Base-by-base conservation (phyloP, 1,139 yeast genomes). In the Arxiozyma telluris region DNA sequence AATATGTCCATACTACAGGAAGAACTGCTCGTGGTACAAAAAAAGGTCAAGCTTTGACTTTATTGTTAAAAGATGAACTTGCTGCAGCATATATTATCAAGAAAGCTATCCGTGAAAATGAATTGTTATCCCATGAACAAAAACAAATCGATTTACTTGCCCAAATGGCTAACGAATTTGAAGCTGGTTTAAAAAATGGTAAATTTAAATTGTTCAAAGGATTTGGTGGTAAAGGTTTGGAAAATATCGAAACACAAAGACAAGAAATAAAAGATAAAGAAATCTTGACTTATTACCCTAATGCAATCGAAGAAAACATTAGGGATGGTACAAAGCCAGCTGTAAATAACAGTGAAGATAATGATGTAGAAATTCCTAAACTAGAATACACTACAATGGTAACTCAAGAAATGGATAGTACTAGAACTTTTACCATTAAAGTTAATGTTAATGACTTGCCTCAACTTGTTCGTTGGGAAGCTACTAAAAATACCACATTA, bases 1-100 rank as follows among this genome's bases (percentile, higher is more conserved):
- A 94, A 67, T 93, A 93, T 65, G 95, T 94, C 7, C 99, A 93
- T 70, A 77, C 98, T 34, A 96, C 91, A 0, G 99, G 99, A 0
- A 76, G 99, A 59, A 94, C 99, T 0, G 99, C 98, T 0, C 76
- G 99, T 57, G 98, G 97, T 0, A 95, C 95, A 0, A 77, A 77
- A 46, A 67, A 69, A 0, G 98, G 98, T 0, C 77, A 80, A 0
- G 96, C 97, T 0, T 73, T 87, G 1, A 87, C 97, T 0, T 81
- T 93, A 61, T 75, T 94, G 2, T 72, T 82, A 0, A 73, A 78
- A 0, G 73, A 73, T 21, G 95, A 93, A 64, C 72, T 89, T 46
- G 78, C 82, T 7, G 86, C 89, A 1, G 74, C 81, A 17, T 96
- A 87, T 67, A 76, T 91, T 44, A 80, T 88, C 0, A 63, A 56